Evolutionary conservation across 2,329 filamentous ascomycete species (phyloP).

Genomic region (Dothideomycetidae sp.): DNA sequence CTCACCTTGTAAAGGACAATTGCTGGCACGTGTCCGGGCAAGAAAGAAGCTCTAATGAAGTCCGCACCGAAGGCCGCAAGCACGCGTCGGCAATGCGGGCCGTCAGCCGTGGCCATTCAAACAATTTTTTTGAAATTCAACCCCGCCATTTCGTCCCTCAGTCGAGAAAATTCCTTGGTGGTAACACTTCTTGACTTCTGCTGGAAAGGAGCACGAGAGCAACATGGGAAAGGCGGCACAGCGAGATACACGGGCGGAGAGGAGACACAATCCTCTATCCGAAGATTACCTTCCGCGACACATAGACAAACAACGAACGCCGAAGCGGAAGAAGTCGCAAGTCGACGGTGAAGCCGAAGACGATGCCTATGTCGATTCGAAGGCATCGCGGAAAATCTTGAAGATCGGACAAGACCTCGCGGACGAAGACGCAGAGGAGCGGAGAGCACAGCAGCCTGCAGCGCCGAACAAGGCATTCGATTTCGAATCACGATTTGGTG

Average conservation of each 20-base stretch:
- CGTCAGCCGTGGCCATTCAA: too few relatives aligned
- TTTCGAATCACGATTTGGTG: slow-evolving; percentile 56
- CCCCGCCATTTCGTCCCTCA: background rate
- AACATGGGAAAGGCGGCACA: slow-evolving; percentile 64
- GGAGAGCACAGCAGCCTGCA: slow-evolving; percentile 28
- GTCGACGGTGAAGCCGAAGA: slow-evolving; percentile 41
- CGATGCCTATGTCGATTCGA: slow-evolving; percentile 69
- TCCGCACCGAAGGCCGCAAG: background rate
- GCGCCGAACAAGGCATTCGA: slow-evolving; percentile 52
- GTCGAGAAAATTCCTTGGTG: background rate
- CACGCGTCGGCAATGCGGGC: background rate
- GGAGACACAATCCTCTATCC: slow-evolving; percentile 79
- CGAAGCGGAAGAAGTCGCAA: slow-evolving; percentile 47
- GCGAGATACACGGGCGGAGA: slow-evolving; percentile 41
- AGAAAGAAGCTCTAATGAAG: too few relatives aligned
- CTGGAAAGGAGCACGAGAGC: too few relatives aligned
- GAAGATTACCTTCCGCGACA: slow-evolving; percentile 66
- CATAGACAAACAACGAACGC: slow-evolving; percentile 54
- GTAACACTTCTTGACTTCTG: too few relatives aligned
- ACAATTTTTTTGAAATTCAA: too few relatives aligned
- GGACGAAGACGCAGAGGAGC: slow-evolving; percentile 53
- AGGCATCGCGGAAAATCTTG: slow-evolving; percentile 76
- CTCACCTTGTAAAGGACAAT: too few relatives aligned
- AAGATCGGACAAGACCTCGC: slow-evolving; percentile 77
- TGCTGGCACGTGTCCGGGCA: too few relatives aligned